These are phyloP conservation scores for Sphaerulina vaccinii DNA, from an alignment of 2,329 filamentous ascomycete genomes.

Conservation along the genomic window DNA sequence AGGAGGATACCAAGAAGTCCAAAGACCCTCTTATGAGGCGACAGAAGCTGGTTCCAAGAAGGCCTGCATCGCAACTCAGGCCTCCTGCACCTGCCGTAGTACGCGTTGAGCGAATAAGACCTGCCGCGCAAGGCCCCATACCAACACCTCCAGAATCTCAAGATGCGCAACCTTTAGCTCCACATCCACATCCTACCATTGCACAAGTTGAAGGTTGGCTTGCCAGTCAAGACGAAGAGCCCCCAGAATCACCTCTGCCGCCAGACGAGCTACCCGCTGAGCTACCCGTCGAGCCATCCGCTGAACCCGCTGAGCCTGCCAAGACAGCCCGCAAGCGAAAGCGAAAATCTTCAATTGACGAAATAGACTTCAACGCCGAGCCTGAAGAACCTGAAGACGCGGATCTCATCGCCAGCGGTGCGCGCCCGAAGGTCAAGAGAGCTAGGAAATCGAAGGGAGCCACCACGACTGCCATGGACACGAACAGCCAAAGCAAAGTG, in stretches of 20 bases:
- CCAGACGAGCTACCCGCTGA: background rate
- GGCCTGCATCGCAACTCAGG: background rate
- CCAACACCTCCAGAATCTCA: constrained; percentile 14
- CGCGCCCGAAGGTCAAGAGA: constrained; percentile 6
- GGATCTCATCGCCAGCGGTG: too few species aligned
- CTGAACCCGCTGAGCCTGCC: constrained; percentile 1
- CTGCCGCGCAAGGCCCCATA: background rate
- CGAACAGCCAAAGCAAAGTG: too few species aligned
- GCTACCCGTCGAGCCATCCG: too few species aligned
- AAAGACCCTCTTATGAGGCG: background rate
- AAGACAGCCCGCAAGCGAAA: constrained; percentile 18
- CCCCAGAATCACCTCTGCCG: constrained; percentile 11
- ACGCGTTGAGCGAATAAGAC: background rate
- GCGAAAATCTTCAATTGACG: constrained; percentile 20
- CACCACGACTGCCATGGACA: background rate
- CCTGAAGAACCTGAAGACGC: constrained; percentile 8
- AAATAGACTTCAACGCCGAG: constrained; percentile 19
- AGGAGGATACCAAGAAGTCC: background rate
- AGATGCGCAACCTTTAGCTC: background rate
- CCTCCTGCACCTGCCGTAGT: background rate
- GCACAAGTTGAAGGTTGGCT: constrained; percentile 14
- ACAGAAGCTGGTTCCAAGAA: background rate
- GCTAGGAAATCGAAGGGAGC: constrained; percentile 3
- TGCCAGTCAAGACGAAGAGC: constrained; percentile 13
- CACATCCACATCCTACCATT: background rate